phyloP scores from a whole-genome alignment of 23 red algal species.

The Gracilariopsis chorda region DNA sequence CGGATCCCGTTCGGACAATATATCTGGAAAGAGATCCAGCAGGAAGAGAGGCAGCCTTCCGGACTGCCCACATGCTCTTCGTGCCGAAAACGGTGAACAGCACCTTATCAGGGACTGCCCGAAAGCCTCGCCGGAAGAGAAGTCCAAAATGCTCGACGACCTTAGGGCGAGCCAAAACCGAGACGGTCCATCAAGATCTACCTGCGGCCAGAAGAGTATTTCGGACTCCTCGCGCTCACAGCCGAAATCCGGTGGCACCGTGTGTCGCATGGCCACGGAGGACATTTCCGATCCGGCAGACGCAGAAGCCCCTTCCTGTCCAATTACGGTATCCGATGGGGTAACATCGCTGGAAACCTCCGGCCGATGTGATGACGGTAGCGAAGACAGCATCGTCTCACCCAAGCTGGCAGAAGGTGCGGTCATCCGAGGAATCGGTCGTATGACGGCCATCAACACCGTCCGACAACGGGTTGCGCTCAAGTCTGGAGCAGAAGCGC shows the following conservation, averaged over 20 bases:
- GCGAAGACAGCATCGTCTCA: not conserved
- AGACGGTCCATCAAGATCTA: not conserved
- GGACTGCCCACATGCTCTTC: not conserved
- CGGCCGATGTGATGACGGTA: not conserved
- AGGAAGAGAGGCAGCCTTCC: not conserved
- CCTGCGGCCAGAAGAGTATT: not conserved
- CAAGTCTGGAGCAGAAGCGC: not conserved
- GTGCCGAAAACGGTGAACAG: not conserved
- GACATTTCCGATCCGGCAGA: not conserved
- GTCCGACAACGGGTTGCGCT: not conserved
- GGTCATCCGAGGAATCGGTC: not conserved
- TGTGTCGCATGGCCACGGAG: not conserved
- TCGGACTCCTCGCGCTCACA: not conserved
- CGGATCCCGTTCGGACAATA: not conserved
- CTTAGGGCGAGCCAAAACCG: not conserved
- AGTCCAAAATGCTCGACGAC: not conserved
- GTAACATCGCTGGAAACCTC: not conserved
- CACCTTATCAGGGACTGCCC: not conserved
- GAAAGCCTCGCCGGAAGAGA: not conserved
- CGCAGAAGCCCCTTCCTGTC: not conserved
- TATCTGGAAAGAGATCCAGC: not conserved
- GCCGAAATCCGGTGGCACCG: not conserved
- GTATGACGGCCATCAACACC: not conserved
- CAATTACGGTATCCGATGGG: not conserved
- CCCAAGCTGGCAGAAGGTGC: not conserved